Base-by-base conservation (phyloP, 805 yeast species). In the Candida wancherniae region DNA sequence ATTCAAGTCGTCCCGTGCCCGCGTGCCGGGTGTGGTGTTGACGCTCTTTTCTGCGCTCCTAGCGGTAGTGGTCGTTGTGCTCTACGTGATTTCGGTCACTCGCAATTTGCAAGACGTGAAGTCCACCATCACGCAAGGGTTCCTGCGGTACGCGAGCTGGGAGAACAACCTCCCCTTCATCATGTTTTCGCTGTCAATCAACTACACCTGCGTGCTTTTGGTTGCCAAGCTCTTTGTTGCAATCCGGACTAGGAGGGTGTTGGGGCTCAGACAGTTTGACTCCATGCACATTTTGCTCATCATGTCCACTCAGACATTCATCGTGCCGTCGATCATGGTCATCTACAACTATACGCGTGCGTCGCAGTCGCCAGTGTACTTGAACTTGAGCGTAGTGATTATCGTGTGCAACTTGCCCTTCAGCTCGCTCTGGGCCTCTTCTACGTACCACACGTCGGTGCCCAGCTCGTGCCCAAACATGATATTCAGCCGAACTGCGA, bases 391-490 rank as follows among this genome's bases (percentile, higher is more conserved):
- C 2, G 59, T 75, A 2, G 61, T 83, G 15, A 44, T 86, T 5
- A 78, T 82, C 12, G 80, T 82, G 0, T 50, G 84, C 16, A 82
- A 88, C 3, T 62, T 87, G 32, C 96, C 96, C 1, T 56, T 88
- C 28, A 77, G 95, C 0, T 75, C 95, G 0, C 71, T 87, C 72
- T 87, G 97, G 97, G 94, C 96, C 0, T 63, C 80, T 4, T 64
- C 86, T 2, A 67, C 80, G 1, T 77, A 79, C 45, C 73, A 73
- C 34, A 49, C 67, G 2, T 39, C 50, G 3, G 22, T 20, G 2
- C 54, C 55, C 5, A 41, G 40, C 13, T 51, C 57, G 9, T 40
- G 39, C 13, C 40, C 30, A 19, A 36, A 42, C 28, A 22, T 37
- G 9, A 27, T 42, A 3, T 43, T 44, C 28, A 41, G 44, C 35